Base-by-base conservation (phyloP, 108 stramenopile species). In the Nannochloropsis oceanica region DNA sequence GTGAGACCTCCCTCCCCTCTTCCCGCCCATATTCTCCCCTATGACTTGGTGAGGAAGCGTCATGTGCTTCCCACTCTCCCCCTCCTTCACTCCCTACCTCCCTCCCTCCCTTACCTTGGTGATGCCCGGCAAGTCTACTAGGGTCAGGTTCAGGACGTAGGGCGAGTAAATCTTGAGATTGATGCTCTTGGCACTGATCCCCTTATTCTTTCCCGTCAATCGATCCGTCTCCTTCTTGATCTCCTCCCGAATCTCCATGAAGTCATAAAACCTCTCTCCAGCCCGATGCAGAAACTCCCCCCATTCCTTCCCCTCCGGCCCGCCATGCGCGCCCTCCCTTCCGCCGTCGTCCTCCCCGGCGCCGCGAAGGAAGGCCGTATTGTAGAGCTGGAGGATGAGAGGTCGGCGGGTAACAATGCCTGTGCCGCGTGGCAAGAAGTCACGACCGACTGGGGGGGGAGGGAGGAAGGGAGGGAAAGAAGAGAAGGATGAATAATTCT, bases 331-430 rank as follows among this genome's bases (percentile, higher is more conserved):
- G 22, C 44, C 34, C 84, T 80, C 82, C 11, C 84, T 59, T n/a
- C 26, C 44, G 26, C 27, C 44, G 22, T 43, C 85, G 82, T 85
- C 82, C 44, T 89, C 83, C 43, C 79, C 85, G 8, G 20, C 25
- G 18, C 85, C 84, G 43, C 26, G 44, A 18, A 83, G 24, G 44
- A 83, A 82, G 79, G 85, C 80, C 34, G 84, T 84, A 73, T 86
- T 89, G 84, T 84, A 86, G 34, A 93, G 86, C 87, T 97, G 97
- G 27, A 99, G 89, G 79, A 98, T 90, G 0, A 98, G 87, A 13
- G 99, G 99, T 12, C 99, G 90, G 5, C 99, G 94, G 13, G 99
- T 99, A 2, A 98, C 97, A 85, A 99, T 97, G 44, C 99, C 99
- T 22, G 95, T 93, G 27, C 97, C 97, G 9, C 99, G 93, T 22